Conservation (phyloP, 352 stramenopile genomes). For the Phytopythium kandeliae region DNA sequence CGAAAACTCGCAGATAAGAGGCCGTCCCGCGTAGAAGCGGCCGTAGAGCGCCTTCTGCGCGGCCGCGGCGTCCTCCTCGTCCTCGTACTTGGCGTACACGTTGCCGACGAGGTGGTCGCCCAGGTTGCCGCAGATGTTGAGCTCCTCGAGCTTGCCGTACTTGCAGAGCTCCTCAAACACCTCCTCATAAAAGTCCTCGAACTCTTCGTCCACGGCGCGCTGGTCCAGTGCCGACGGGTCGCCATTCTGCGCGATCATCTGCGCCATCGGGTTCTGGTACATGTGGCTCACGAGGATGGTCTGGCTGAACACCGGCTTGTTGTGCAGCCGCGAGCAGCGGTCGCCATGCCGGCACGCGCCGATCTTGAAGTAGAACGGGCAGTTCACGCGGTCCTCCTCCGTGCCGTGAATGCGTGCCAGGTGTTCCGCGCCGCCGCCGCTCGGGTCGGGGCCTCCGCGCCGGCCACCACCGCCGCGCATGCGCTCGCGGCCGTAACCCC, state of each 20-base stretch:
- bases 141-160: conserved; percentile 97
- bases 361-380: conserved; percentile 99
- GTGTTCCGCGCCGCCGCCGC: conserved; percentile 90
- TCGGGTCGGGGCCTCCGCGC: conserved; percentile 56
- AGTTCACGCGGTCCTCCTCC: conserved; percentile 98
- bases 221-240: conserved; percentile 82
- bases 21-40: conserved; percentile 95
- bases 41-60: conserved; percentile 96
- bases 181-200: conserved; percentile 96
- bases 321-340: conserved; percentile 97
- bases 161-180: conserved; percentile 99
- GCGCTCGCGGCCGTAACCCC: conserved; percentile 49
- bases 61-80: conserved; percentile 97
- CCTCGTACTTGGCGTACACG: conserved; percentile 98
- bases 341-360: conserved; percentile 99
- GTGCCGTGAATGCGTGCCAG: conserved; percentile 97
- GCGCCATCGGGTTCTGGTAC: conserved; percentile 94
- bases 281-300: conserved; percentile 99
- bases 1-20: conserved; percentile 97
- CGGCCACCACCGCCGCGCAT: conserved; percentile 19
- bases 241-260: conserved; percentile 87
- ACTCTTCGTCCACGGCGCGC: conserved; percentile 93
- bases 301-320: conserved; percentile 98
- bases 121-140: conserved; percentile 99
- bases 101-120: conserved; percentile 99